Percentiles rank a stretch among this genome's conserved stretches.
phyloP scores from a whole-genome alignment of 805 yeast genomes.

The Clavispora carvajalis region DNA sequence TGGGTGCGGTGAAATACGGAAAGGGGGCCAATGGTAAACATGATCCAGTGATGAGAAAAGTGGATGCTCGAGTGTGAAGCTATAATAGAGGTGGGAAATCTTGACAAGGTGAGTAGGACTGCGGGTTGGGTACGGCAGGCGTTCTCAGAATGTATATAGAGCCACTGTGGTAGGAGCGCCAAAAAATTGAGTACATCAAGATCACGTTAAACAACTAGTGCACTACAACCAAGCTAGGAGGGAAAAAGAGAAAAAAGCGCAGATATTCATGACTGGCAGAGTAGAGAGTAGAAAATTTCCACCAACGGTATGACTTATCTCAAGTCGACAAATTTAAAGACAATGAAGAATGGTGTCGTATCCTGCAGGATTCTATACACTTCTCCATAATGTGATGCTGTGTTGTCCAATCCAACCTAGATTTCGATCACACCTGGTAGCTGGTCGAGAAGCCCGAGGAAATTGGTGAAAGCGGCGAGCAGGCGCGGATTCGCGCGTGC shows the following conservation, averaged over 20 bases:
- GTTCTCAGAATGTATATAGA: not conserved
- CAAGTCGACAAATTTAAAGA: too few species aligned
- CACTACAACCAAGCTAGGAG: not conserved
- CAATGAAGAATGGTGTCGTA: too few species aligned
- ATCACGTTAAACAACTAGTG: too few species aligned
- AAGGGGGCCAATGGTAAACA: constrained; percentile 3
- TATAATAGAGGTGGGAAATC: too few species aligned
- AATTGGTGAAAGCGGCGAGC: not conserved
- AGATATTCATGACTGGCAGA: too few species aligned
- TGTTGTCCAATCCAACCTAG: not conserved
- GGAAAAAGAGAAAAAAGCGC: not conserved
- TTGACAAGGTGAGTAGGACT: too few species aligned
- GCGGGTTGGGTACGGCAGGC: too few species aligned
- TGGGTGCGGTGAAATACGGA: constrained; percentile 48
- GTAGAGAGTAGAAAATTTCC: too few species aligned
- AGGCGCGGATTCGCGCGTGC: not conserved
- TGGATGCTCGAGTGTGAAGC: not conserved
- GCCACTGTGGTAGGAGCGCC: not conserved
- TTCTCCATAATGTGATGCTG: not conserved
- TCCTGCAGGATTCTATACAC: not conserved
- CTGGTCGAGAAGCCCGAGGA: not conserved
- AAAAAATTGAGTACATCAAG: not conserved
- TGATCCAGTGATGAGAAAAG: constrained; percentile 9
- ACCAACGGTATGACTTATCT: too few species aligned
- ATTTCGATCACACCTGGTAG: not conserved